Percentiles rank a stretch among this genome's conserved stretches.
Conservation (phyloP, 2,329 filamentous ascomycete genomes). For the Trichophyton benhamiae region DNA sequence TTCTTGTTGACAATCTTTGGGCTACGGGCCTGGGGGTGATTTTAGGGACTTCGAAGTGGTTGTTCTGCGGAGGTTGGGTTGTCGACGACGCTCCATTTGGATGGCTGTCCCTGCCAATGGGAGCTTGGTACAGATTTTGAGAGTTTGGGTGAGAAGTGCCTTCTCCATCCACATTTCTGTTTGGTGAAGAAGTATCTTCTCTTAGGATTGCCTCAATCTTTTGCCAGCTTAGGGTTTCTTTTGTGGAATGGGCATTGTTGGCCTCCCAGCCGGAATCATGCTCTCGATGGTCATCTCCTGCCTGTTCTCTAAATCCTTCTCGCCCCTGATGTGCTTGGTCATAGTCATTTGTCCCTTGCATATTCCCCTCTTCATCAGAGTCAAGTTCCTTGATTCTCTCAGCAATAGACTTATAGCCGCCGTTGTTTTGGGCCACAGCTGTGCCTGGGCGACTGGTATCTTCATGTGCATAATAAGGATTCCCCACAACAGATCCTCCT, state of each 20-base stretch:
- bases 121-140: background rate
- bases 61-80: background rate
- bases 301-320: background rate
- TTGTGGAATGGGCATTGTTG: background rate
- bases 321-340: background rate
- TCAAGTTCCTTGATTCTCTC: conserved; percentile 27
- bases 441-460: background rate
- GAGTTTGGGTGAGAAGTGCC: background rate
- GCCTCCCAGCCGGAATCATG: background rate
- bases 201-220: conserved; percentile 26
- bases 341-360: background rate
- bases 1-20: background rate
- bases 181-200: conserved; percentile 4
- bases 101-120: background rate
- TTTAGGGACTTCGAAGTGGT: background rate
- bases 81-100: too few species aligned
- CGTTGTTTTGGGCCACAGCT: background rate
- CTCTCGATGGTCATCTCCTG: background rate
- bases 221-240: conserved; percentile 27
- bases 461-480: background rate
- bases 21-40: conserved; percentile 4
- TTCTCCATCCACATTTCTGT: background rate
- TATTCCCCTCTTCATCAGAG: conserved; percentile 25
- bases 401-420: conserved; percentile 16
- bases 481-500: conserved; percentile 7